A percentile compares a stretch with the other conserved stretches of the same genome.
These are phyloP conservation scores for Misopates orontium DNA, from an alignment of 257 asterid genomes.

Conservation along the genomic window DNA sequence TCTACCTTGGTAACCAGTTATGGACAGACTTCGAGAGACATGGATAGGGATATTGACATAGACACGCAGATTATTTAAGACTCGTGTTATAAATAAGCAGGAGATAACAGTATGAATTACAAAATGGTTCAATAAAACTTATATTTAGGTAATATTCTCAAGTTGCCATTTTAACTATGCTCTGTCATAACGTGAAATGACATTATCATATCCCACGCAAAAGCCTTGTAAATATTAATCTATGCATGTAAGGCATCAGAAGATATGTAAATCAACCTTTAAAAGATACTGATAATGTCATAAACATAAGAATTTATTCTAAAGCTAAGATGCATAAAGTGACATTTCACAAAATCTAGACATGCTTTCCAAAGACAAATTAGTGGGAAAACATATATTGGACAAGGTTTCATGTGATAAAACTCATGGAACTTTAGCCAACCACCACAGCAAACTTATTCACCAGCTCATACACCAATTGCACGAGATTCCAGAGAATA, in stretches of 20 bases:
- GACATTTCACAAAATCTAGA: constrained; percentile 37
- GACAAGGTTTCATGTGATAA: constrained; percentile 38
- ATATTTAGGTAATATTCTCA: constrained; percentile 16
- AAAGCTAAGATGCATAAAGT: constrained; percentile 52
- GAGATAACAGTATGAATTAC: constrained; percentile 13
- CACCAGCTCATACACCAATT: constrained; percentile 43
- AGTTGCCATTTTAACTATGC: not conserved
- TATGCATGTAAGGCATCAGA: constrained; percentile 35
- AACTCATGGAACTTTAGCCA: constrained; percentile 33
- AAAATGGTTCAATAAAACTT: constrained; percentile 3
- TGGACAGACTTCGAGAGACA: no score
- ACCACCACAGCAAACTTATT: constrained; percentile 30
- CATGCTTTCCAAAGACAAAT: constrained; percentile 44
- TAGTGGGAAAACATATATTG: constrained; percentile 34
- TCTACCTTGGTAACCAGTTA: no score
- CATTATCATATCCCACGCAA: constrained; percentile 22
- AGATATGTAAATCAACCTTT: constrained; percentile 36
- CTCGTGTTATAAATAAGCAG: constrained; percentile 8
- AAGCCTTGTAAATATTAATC: constrained; percentile 31
- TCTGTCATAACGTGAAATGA: constrained; percentile 4
- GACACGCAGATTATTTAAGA: not conserved
- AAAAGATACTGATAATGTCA: constrained; percentile 55
- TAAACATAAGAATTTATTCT: constrained; percentile 64
- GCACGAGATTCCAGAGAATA: constrained; percentile 48
- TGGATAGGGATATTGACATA: no score